Conservation (phyloP, 2,329 filamentous ascomycete genomes). For the Aspergillus awamori region DNA sequence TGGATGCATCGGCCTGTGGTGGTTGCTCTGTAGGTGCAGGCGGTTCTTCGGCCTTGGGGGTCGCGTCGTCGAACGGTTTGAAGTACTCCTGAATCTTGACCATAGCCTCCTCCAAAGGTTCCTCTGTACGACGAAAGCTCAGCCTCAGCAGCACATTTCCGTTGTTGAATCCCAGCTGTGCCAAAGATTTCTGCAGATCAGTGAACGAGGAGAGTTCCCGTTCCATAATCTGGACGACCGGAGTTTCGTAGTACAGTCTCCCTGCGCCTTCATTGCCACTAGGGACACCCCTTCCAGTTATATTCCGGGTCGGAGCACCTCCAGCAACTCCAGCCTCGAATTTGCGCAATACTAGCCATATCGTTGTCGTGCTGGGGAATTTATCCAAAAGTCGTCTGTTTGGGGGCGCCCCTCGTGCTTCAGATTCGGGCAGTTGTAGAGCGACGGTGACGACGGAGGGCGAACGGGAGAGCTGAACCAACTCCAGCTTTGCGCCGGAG, state of each 20-base stretch:
- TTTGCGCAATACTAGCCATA: constrained; percentile 88
- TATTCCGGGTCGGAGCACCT: constrained; percentile 67
- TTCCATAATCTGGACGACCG: constrained; percentile 80
- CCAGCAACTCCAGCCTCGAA: constrained; percentile 78
- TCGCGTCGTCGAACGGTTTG: constrained; percentile 48
- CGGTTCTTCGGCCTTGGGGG: constrained; percentile 24
- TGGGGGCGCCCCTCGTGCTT: constrained; percentile 60
- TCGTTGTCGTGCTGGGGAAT: constrained; percentile 80
- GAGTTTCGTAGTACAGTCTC: constrained; percentile 84
- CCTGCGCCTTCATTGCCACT: constrained; percentile 64
- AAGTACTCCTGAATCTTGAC: constrained; percentile 77
- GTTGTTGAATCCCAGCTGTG: constrained; percentile 82
- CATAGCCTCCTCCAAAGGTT: constrained; percentile 84
- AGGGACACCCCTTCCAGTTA: constrained; percentile 81
- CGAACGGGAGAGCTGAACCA: constrained; percentile 83
- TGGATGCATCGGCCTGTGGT: constrained; percentile 10
- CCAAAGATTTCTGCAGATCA: constrained; percentile 86
- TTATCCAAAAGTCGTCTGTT: constrained; percentile 76
- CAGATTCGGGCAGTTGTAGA: constrained; percentile 77
- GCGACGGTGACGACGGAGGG: constrained; percentile 84
- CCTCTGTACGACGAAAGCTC: constrained; percentile 73
- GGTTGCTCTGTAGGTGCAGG: constrained; percentile 25
- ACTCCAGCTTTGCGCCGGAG: constrained; percentile 87
- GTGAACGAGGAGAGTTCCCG: constrained; percentile 74
- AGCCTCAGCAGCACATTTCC: constrained; percentile 80